Evolutionary conservation across 164 flowering plant species (phyloP), one percentile per base, ranked within the genome.

Genomic region (Hamamelis virginiana): DNA sequence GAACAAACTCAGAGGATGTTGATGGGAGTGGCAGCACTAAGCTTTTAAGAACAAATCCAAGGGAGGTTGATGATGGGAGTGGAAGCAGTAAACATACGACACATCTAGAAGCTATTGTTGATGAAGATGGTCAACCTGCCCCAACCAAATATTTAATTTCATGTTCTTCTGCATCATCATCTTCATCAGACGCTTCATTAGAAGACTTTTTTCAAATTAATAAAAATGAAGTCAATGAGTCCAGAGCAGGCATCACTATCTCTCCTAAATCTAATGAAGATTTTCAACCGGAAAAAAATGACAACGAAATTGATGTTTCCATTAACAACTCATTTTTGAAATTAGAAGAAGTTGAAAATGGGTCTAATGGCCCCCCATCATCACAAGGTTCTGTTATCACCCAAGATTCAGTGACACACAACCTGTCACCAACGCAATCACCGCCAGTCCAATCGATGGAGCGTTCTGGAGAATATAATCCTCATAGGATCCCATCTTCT

Each of bases 401-500:
- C 45, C 71, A 45, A 65, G 76, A 72, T 16, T 64, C 75, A 1
- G 14, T 33, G 9, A 21, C 27, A 3, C 66, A 46, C 9, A 41
- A 4, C 14, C 45, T 16, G 9, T 70, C 78, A 21, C 69, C 77
- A 46, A 80, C 70, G 5, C 73, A 76, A 64, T 77, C 85, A 45
- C 97, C 97, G 59, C 76, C 84, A 13, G 1, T 76, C 11, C 97
- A 91, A 79, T 78, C 68, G 58, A 94, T 91, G 93, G 87, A 80
- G 9, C 78, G 83, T n/a, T 45, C 81, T 0, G 84, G 59, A 27
- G 80, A 64, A 10, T 77, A 75, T 68, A 85, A 81, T 58, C 82
- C 89, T 8, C 19, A 70, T 45, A 83, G 97, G 69, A 91, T 94
- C 63, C 89, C 97, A n/a, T 57, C 89, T 23, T 79, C 90, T 8